phyloP scores from a whole-genome alignment of 2,329 filamentous ascomycete species.

The Metarhizium humberi region DNA sequence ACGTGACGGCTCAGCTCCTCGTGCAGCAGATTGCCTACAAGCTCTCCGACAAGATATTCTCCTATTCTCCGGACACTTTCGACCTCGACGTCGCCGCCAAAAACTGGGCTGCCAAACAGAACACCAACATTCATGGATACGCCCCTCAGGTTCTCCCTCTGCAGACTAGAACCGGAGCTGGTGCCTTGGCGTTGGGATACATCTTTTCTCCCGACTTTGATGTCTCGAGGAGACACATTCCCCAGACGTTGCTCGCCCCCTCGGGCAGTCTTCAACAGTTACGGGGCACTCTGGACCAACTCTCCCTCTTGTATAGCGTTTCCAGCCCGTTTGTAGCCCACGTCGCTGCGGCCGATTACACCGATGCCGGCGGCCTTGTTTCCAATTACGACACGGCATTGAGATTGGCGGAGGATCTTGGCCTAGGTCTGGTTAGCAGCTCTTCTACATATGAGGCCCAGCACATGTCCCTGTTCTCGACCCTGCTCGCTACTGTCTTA shows the following conservation, averaged over 20 bases:
- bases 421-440: conserved; percentile 76
- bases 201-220: conserved; percentile 98
- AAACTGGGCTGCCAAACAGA: conserved; percentile 60
- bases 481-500: conserved; percentile 64
- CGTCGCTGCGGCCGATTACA: conserved; percentile 84
- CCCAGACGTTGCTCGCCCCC: conserved; percentile 82
- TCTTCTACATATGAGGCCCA: conserved; percentile 84
- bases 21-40: conserved; percentile 95
- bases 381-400: conserved; percentile 80
- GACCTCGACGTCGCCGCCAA: conserved; percentile 78
- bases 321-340: conserved; percentile 91
- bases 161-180: conserved; percentile 82
- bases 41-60: conserved; percentile 94
- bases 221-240: conserved; percentile 78
- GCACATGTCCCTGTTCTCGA: conserved; percentile 89
- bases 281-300: conserved; percentile 78
- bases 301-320: conserved; percentile 82
- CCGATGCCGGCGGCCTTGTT: conserved; percentile 58
- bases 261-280: conserved; percentile 74
- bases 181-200: conserved; percentile 86
- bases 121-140: conserved; percentile 76
- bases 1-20: conserved; percentile 84
- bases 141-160: conserved; percentile 68
- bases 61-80: conserved; percentile 90
- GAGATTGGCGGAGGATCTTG: conserved; percentile 78